Evolutionary conservation across 2,329 filamentous ascomycete genomes (phyloP).

Genomic region (Ceratocystis smalleyi): DNA sequence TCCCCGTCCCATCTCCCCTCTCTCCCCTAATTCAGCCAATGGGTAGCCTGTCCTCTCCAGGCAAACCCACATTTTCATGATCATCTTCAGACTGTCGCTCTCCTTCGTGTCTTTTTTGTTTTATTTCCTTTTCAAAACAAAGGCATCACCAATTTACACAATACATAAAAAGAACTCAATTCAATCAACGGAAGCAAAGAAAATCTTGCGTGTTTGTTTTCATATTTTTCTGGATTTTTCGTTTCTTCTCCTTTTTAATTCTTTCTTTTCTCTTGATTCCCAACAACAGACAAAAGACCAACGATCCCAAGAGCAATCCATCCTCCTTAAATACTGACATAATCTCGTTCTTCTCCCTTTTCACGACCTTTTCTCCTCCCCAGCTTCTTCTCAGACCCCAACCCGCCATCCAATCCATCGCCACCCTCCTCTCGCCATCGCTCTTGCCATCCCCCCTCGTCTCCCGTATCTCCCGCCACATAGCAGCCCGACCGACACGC

Average conservation of each 20-base stretch:
- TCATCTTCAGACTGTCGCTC: not conserved
- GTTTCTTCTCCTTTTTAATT: not conserved
- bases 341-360: not conserved
- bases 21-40: not conserved
- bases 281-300: not conserved
- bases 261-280: not conserved
- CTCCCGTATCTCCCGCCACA: slow-evolving; percentile 15
- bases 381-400: slow-evolving; percentile 8
- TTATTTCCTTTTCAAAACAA: not conserved
- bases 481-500: slow-evolving; percentile 17
- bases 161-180: not conserved
- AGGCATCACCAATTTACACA: not conserved
- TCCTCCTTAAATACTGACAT: not conserved
- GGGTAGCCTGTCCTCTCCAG: not conserved
- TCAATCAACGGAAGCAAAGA: not conserved
- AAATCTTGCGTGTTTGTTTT: not conserved
- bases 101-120: not conserved
- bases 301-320: not conserved
- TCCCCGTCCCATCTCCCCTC: not conserved
- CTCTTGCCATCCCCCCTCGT: slow-evolving; percentile 15
- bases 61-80: not conserved
- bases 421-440: slow-evolving; percentile 13
- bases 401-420: slow-evolving; percentile 15
- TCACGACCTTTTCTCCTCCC: not conserved
- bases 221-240: not conserved